Evolutionary conservation across 148 eudicot genomes (phyloP), one percentile per base, ranked within the genome.

Genomic region (Fallopia convolvulus): DNA sequence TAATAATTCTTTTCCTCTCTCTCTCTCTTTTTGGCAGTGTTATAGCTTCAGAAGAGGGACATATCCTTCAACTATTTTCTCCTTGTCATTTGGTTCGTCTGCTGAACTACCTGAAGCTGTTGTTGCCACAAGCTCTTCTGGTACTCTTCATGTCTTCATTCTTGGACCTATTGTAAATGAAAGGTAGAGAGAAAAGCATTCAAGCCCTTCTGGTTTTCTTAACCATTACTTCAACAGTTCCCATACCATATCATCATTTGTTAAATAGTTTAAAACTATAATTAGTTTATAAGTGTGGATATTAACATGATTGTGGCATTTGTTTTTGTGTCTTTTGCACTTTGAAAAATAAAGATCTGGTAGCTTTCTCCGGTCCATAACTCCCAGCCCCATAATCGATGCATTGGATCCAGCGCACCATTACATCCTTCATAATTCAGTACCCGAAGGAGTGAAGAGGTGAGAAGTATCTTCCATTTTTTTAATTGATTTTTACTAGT

Each of bases 31-130:
- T 12, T 82, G 65, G 26, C 97, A 94, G 99, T 89, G 88, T 15
- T 92, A 88, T 79, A 94, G 97, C 81, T 90, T 94, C 83, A 86
- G 99, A 76, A 90, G 99, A 84, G 99, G 99, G 32, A 79, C 99
- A 83, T 92, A 90, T 80, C 87, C 92, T 52, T 92, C 99, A 58
- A 85, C 89, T 70, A 88, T 94, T 81, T 94, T 84, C 84, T 92
- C 96, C 75, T 80, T 94, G 87, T 90, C 96, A 76, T 92, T 94
- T 82, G 94, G 92, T 75, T 91, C 92, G 15, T 88, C 94, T 41
- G 79, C 81, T 77, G 89, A 86, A 79, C 86, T 87, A 76, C 94
- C 99, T 75, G 95, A 90, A 81, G 80, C 87, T 83, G 91, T 92
- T 82, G 88, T 83, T 52, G 96, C 97, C 74, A 90, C 97, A 52